Percentiles rank a stretch among this genome's conserved stretches.
These are phyloP conservation scores for Paradendryphiella salina DNA, from an alignment of 2,329 filamentous ascomycete species.

Conservation along the genomic window DNA sequence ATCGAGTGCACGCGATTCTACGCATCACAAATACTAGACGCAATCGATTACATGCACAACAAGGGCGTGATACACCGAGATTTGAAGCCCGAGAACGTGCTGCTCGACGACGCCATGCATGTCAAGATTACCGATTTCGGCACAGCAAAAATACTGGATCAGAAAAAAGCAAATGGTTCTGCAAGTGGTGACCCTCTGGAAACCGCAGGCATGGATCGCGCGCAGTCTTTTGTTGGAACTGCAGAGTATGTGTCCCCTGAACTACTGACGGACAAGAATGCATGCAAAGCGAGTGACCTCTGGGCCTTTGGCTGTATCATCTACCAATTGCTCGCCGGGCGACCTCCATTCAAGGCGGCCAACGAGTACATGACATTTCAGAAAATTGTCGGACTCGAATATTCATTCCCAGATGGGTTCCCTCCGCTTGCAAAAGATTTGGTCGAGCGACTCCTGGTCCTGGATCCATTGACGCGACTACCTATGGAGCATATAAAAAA, in stretches of 20 bases:
- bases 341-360: conserved; percentile 92
- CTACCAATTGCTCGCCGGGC: conserved; percentile 92
- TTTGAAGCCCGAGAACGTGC: conserved; percentile 93
- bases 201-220: conserved; percentile 68
- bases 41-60: conserved; percentile 97
- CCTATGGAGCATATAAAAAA: conserved; percentile 97
- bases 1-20: conserved; percentile 94
- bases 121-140: conserved; percentile 99
- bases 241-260: conserved; percentile 98
- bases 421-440: conserved; percentile 83
- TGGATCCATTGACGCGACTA: conserved; percentile 81
- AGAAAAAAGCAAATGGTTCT: conserved; percentile 50
- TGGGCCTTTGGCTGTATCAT: conserved; percentile 99
- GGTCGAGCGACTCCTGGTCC: conserved; percentile 84
- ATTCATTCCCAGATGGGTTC: conserved; percentile 88
- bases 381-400: conserved; percentile 93
- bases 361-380: conserved; percentile 98
- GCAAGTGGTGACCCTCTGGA: conserved; percentile 57
- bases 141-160: conserved; percentile 87
- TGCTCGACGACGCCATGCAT: conserved; percentile 93
- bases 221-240: conserved; percentile 94
- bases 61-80: conserved; percentile 95
- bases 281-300: conserved; percentile 94
- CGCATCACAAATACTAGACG: conserved; percentile 90
- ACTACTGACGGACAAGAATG: conserved; percentile 93